Conservation (phyloP, 257 asterid species). For the Przewalskia tangutica region DNA sequence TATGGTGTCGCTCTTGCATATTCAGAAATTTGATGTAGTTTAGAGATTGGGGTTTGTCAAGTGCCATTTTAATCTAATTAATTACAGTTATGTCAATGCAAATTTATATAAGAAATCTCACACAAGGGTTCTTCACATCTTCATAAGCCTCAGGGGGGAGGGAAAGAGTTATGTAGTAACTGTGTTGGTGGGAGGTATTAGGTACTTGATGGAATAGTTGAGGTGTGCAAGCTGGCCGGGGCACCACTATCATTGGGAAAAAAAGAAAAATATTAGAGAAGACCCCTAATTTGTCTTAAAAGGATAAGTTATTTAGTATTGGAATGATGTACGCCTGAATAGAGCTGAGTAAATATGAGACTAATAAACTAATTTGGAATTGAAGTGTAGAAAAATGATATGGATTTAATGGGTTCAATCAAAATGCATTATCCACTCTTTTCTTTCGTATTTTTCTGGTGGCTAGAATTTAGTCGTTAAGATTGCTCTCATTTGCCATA, state of each 20-base stretch:
- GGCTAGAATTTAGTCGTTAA: neutral
- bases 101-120: no score
- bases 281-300: neutral
- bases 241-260: no score
- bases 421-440: neutral
- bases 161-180: no score
- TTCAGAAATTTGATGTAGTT: neutral
- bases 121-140: no score
- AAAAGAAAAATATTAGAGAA: no score
- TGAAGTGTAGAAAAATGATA: neutral
- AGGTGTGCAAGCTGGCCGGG: no score
- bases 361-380: neutral
- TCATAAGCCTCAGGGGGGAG: no score
- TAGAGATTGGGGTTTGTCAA: neutral
- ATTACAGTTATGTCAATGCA: no score
- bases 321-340: neutral
- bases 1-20: neutral
- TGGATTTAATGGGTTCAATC: neutral
- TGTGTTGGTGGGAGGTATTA: no score
- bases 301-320: neutral
- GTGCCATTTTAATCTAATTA: no score
- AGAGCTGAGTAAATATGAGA: neutral
- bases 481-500: neutral
- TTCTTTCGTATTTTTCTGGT: neutral
- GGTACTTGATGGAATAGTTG: no score